Percentiles rank a stretch among this genome's conserved stretches.
Conservation (phyloP, 306 rosid genomes). For the Trifolium repens region DNA sequence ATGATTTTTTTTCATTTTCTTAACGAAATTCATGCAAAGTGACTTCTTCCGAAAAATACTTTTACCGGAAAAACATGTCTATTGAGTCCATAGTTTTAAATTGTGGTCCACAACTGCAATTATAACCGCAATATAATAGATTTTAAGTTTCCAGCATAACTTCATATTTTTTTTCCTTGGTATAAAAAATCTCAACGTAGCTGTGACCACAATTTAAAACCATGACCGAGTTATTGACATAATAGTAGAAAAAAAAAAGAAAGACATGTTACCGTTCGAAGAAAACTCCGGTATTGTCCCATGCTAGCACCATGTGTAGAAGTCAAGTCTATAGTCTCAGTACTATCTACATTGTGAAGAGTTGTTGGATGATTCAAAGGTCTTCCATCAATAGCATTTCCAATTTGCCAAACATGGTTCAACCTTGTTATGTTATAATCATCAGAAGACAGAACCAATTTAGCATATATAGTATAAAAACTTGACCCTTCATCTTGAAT, state of each 20-base stretch:
- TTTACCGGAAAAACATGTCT: background rate
- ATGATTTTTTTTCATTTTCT: too few species aligned
- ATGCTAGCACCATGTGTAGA: background rate
- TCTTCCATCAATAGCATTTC: slow-evolving; percentile 10
- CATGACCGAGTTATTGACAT: background rate
- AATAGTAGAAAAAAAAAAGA: background rate
- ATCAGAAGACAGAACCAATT: slow-evolving; percentile 38
- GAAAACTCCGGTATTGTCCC: slow-evolving; percentile 38
- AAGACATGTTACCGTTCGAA: slow-evolving; percentile 53
- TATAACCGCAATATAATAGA: background rate
- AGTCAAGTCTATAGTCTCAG: slow-evolving; percentile 58
- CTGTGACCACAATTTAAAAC: background rate
- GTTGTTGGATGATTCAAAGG: slow-evolving; percentile 51
- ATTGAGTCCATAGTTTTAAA: background rate
- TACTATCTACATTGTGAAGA: slow-evolving; percentile 66
- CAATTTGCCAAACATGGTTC: slow-evolving; percentile 87
- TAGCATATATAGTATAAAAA: slow-evolving; percentile 44
- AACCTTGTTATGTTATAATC: slow-evolving; percentile 41
- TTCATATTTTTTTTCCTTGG: too few species aligned
- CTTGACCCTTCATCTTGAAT: background rate
- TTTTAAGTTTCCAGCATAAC: background rate
- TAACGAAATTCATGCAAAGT: too few species aligned
- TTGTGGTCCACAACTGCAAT: background rate
- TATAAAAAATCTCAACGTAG: background rate
- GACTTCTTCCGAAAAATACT: background rate